Evolutionary conservation across 129 eudicot genomes (phyloP), one percentile per base, ranked within the genome.

Genomic region (Heracleum sosnowskyi): DNA sequence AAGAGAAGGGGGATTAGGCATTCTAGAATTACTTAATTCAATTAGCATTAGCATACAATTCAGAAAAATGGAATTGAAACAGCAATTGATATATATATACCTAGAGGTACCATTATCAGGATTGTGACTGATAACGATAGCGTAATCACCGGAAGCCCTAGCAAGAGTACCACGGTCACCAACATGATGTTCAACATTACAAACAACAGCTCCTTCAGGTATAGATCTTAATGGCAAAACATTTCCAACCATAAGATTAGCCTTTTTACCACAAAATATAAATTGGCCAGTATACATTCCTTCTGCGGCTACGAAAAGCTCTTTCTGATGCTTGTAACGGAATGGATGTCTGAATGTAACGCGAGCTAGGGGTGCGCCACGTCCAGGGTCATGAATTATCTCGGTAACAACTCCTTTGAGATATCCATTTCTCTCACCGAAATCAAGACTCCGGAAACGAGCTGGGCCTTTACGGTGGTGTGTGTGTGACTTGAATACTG

Each of bases 401-500:
- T 91, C 97, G 36, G 91, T 89, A 37, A 91, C 75, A 22, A 91
- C 97, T 1, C 94, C 97, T 72, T 89, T 89, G 18, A 85, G 81
- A 88, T 91, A 91, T 7, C 97, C 97, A 31, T 89, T 91, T 73
- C 94, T 85, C 79, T 91, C 97, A 16, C 91, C 93, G 83, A 91
- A 91, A 79, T 91, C 97, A 49, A 91, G 94, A 69, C 84, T 78
- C 9, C 97, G 90, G 88, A 91, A 86, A 28, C 89, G 77, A 13
- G 97, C 94, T 5, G 94, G 85, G 24, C 94, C 94, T 84, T 91
- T 91, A 20, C 93, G 90, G 88, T 89, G 97, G 92, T 91, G 97
- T 7, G 97, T 91, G 85, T 91, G 97, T 77, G 93, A 89, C 46
- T 69, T 79, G 91, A 90, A 85, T 4, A 90, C 83, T 66, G 93